Evolutionary conservation across 148 eudicot species (phyloP).

Genomic region (Vaccinium vitisidaea): DNA sequence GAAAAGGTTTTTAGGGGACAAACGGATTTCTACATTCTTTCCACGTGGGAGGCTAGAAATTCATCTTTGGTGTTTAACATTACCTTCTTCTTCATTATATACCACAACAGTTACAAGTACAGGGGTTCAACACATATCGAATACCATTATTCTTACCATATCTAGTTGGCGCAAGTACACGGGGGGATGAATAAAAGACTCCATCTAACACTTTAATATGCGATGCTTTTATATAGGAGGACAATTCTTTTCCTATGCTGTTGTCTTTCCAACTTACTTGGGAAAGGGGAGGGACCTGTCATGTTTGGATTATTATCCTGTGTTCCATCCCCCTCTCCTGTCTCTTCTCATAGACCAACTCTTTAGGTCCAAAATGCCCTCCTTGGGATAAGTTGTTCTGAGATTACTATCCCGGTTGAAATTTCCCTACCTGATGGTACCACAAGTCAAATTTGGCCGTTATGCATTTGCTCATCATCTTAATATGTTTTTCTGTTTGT

Average conservation of each 20-base stretch:
- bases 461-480: neutral
- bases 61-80: neutral
- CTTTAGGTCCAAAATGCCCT: neutral
- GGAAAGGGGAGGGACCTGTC: neutral
- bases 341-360: too few species aligned
- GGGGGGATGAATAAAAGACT: neutral
- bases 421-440: neutral
- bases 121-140: neutral
- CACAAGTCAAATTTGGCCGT: neutral
- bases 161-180: neutral
- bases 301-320: neutral
- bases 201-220: neutral
- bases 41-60: neutral
- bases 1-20: neutral
- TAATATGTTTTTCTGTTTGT: neutral
- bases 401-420: neutral
- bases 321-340: neutral
- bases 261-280: neutral
- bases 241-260: neutral
- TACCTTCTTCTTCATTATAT: neutral
- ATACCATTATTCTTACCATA: neutral
- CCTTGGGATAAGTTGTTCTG: neutral
- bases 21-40: neutral
- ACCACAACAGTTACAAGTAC: neutral
- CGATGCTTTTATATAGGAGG: neutral